phyloP scores from a whole-genome alignment of 257 asterid species.

The Coffea canephora region DNA sequence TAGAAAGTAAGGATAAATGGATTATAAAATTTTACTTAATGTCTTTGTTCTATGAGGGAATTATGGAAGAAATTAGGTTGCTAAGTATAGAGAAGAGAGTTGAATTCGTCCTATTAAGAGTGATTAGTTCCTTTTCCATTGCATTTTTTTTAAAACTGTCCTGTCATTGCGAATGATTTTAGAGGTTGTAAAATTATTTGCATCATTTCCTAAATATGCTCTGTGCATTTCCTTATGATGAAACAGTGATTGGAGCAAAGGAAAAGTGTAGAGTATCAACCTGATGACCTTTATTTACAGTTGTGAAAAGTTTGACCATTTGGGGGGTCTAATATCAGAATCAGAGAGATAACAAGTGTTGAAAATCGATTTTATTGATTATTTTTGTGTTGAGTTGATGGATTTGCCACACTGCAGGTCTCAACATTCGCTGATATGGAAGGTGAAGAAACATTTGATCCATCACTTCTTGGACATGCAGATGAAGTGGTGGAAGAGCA shows the following conservation, averaged over 20 bases:
- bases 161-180: not conserved
- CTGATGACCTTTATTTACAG: not conserved
- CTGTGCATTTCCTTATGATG: not conserved
- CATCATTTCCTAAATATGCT: not conserved
- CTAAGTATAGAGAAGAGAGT: not conserved
- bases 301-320: not conserved
- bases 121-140: not conserved
- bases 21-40: not conserved
- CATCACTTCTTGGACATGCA: constrained; percentile 76
- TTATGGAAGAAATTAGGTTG: not conserved
- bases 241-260: not conserved
- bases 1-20: not conserved
- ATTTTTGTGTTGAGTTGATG: not conserved
- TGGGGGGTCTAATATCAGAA: not conserved
- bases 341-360: not conserved
- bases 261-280: not conserved
- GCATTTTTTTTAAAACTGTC: not conserved
- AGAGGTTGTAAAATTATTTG: not conserved
- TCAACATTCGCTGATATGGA: constrained; percentile 96
- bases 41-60: not conserved
- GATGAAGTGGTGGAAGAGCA: constrained; percentile 95
- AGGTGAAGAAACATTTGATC: constrained; percentile 91
- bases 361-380: not conserved
- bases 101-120: too few species aligned
- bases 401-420: constrained; percentile 43